Percentiles rank a stretch among this genome's conserved stretches.
These are phyloP conservation scores for Neonectria coccinea DNA, from an alignment of 2,329 filamentous ascomycete genomes.

Conservation along the genomic window DNA sequence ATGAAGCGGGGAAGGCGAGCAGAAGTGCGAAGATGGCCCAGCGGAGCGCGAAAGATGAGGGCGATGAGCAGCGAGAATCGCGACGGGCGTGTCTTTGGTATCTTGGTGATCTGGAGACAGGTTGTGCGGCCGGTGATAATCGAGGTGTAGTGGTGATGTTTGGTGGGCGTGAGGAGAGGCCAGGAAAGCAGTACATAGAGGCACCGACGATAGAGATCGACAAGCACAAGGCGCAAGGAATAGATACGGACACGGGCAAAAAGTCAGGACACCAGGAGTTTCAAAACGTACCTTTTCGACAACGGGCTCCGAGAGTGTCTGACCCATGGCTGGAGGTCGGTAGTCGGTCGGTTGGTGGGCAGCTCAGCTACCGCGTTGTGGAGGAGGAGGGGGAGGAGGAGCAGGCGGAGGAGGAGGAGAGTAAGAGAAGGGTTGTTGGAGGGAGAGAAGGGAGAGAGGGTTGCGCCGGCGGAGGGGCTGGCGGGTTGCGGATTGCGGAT, in stretches of 20 bases:
- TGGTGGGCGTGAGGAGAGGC: conserved; percentile 35
- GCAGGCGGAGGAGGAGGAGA: conserved; percentile 28
- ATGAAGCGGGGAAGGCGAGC: conserved; percentile 28
- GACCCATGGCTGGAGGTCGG: conserved; percentile 77
- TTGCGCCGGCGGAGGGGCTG: conserved; percentile 26
- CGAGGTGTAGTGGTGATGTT: conserved; percentile 21
- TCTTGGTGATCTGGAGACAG: conserved; percentile 29
- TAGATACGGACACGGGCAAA: conserved; percentile 8
- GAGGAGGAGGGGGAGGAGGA: conserved; percentile 26
- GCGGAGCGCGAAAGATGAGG: conserved; percentile 3
- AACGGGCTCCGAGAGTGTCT: conserved; percentile 98
- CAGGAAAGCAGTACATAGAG: conserved; percentile 29
- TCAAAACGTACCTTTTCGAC: conserved; percentile 85
- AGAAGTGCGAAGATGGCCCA: conserved; percentile 10
- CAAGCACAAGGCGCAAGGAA: conserved; percentile 10
- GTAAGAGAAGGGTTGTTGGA: conserved; percentile 31
- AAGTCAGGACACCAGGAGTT: conserved; percentile 9
- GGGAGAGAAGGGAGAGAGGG: conserved; percentile 24
- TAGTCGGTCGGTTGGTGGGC: conserved; percentile 42
- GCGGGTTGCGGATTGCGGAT: conserved; percentile 25
- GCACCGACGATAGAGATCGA: background rate
- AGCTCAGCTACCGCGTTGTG: conserved; percentile 43
- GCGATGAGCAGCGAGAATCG: conserved; percentile 1
- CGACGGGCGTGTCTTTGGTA: background rate
- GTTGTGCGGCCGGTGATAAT: conserved; percentile 21